A percentile compares a stretch with the other conserved stretches of the same genome.
phyloP scores from a whole-genome alignment of 768 basidiomycete genomes.

The Amanita polypyramis region DNA sequence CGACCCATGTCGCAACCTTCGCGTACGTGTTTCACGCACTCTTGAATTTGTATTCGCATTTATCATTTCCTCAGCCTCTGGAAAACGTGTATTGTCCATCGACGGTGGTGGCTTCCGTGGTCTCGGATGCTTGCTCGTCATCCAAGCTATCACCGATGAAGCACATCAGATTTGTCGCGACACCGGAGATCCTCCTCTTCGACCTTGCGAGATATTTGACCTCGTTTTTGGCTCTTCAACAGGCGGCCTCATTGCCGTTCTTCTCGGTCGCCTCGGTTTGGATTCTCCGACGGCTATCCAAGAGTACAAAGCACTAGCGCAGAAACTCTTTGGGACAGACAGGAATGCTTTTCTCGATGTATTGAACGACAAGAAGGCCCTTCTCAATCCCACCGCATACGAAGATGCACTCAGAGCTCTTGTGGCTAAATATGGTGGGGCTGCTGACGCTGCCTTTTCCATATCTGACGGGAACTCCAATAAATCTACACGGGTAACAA shows the following conservation, averaged over 20 bases:
- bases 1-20: too few species aligned
- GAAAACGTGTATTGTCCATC: too few species aligned
- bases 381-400: too few species aligned
- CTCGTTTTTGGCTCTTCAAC: conserved; percentile 20
- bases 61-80: too few species aligned
- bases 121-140: conserved; percentile 14
- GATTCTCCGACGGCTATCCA: conserved; percentile 17
- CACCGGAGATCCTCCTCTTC: conserved; percentile 12
- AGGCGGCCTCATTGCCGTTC: conserved; percentile 18
- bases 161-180: conserved; percentile 8
- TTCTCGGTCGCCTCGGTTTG: conserved; percentile 19
- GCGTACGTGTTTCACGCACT: too few species aligned
- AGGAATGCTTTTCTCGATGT: conserved; percentile 10
- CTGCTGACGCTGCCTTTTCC: too few species aligned
- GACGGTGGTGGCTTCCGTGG: conserved; percentile 20
- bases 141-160: conserved; percentile 15
- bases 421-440: too few species aligned
- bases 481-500: too few species aligned
- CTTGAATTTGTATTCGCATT: too few species aligned
- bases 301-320: conserved; percentile 13
- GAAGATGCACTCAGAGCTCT: too few species aligned
- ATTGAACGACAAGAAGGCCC: too few species aligned
- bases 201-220: conserved; percentile 21
- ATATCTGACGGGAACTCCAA: too few species aligned
- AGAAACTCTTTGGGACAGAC: conserved; percentile 11